phyloP scores from a whole-genome alignment of 345 rosid genomes.

The Acer negundo region DNA sequence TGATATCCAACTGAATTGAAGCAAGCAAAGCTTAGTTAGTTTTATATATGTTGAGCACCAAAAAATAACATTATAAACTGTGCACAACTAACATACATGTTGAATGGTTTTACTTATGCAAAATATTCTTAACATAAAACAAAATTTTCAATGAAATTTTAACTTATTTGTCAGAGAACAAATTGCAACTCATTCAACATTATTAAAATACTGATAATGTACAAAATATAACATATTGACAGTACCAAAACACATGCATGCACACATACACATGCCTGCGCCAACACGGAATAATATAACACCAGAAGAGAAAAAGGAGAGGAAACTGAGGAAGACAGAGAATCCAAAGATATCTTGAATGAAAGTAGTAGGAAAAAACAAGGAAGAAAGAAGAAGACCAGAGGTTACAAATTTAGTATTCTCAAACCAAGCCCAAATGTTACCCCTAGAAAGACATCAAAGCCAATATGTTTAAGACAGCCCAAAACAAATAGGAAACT shows the following conservation, averaged over 20 bases:
- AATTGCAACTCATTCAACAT: slow-evolving; percentile 15
- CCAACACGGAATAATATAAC: not conserved
- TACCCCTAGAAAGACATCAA: not conserved
- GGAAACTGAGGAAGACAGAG: not conserved
- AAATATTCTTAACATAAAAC: not conserved
- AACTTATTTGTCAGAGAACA: not conserved
- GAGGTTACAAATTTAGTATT: not conserved
- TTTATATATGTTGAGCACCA: slow-evolving; percentile 12
- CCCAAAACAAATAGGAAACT: not conserved
- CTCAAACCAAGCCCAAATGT: not conserved
- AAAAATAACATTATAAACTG: not conserved
- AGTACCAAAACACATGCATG: not conserved
- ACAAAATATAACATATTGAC: not conserved
- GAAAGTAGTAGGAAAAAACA: not conserved
- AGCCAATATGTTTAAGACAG: not conserved
- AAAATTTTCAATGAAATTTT: not conserved
- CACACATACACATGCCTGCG: not conserved
- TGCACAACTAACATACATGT: not conserved
- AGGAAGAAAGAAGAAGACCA: not conserved
- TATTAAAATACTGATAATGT: not conserved
- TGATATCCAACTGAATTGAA: slow-evolving; percentile 72
- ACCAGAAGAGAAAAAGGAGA: not conserved
- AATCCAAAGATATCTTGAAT: not conserved
- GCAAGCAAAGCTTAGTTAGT: slow-evolving; percentile 22
- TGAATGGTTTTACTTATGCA: not conserved